phyloP scores from a whole-genome alignment of 2,329 filamentous ascomycete genomes.

The Penicillium brevicompactum region DNA sequence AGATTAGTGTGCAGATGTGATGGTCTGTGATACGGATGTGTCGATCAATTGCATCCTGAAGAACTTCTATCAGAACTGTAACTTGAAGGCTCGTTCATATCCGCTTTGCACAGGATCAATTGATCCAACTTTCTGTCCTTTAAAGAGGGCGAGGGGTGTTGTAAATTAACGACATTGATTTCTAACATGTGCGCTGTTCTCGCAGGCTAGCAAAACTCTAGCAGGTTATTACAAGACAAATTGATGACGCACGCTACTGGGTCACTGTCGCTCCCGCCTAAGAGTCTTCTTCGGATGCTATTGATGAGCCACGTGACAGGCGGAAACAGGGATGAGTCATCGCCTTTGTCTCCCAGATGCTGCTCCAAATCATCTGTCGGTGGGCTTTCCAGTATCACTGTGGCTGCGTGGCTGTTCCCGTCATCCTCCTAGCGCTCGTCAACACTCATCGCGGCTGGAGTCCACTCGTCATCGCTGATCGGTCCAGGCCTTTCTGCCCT shows the following conservation, averaged over 20 bases:
- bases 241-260: neutral
- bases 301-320: neutral
- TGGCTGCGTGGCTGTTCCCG: neutral
- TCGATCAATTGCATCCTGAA: too few relatives aligned
- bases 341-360: neutral
- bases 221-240: neutral
- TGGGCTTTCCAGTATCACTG: neutral
- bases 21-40: neutral
- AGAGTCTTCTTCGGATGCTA: slow-evolving; percentile 1
- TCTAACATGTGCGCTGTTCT: too few relatives aligned
- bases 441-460: neutral
- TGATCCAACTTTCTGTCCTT: too few relatives aligned
- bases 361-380: neutral
- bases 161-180: too few relatives aligned
- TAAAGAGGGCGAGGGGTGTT: too few relatives aligned
- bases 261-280: neutral
- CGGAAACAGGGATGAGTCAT: neutral
- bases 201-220: neutral
- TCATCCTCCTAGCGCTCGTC: neutral
- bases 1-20: neutral
- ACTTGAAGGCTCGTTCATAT: too few relatives aligned
- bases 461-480: neutral
- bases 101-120: too few relatives aligned
- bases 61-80: too few relatives aligned
- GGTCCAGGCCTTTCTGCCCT: slow-evolving; percentile 1